These are phyloP conservation scores for Ilex paraguariensis DNA, from an alignment of 305 asterid genomes.

Conservation along the genomic window DNA sequence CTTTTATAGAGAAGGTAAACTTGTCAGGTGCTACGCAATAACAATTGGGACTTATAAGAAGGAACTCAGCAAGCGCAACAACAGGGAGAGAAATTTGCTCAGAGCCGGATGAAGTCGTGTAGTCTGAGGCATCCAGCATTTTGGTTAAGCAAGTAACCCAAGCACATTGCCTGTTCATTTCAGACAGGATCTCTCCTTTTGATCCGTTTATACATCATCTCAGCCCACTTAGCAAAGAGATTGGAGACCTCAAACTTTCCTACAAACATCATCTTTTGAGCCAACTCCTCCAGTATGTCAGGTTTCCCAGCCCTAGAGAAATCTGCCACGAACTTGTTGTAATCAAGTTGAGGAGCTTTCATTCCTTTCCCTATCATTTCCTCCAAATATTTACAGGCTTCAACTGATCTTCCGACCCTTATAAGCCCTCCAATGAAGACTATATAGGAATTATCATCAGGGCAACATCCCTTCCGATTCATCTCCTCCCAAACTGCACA, in stretches of 20 bases:
- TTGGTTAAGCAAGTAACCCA: not conserved
- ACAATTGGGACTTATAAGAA: too few relatives aligned
- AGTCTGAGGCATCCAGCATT: too few relatives aligned
- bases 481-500: slow-evolving; percentile 86
- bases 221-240: slow-evolving; percentile 47
- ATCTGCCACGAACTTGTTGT: slow-evolving; percentile 48
- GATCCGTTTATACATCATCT: slow-evolving; percentile 43
- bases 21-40: too few relatives aligned
- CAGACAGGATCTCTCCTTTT: slow-evolving; percentile 17
- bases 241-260: slow-evolving; percentile 57
- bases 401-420: slow-evolving; percentile 56
- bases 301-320: slow-evolving; percentile 47
- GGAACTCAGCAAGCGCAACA: too few relatives aligned
- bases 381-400: slow-evolving; percentile 61
- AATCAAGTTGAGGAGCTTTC: slow-evolving; percentile 72
- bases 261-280: slow-evolving; percentile 48
- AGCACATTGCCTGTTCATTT: not conserved
- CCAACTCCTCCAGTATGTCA: slow-evolving; percentile 46
- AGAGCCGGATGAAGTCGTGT: too few relatives aligned
- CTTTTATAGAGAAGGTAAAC: too few relatives aligned
- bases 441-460: slow-evolving; percentile 75
- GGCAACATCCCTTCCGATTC: slow-evolving; percentile 73
- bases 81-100: too few relatives aligned
- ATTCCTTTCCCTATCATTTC: slow-evolving; percentile 85
- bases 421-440: slow-evolving; percentile 71